Evolutionary conservation across 257 asterid species (phyloP).

Genomic region (Salvia rosmarinus): DNA sequence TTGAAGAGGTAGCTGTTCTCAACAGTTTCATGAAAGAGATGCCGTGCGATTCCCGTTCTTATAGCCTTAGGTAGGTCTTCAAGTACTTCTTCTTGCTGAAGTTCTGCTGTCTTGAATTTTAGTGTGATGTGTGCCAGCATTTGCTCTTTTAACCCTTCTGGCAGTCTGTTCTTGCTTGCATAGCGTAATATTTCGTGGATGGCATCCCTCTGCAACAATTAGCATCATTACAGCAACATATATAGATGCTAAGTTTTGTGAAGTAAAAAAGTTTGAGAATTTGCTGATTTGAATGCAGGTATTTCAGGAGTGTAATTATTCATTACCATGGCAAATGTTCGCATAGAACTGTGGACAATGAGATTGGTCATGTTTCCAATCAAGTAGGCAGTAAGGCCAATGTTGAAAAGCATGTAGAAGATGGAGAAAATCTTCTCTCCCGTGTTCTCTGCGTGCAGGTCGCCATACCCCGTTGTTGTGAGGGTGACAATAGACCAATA

Average conservation of each 20-base stretch:
- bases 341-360: constrained; percentile 70
- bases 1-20: constrained; percentile 77
- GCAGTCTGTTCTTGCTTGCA: constrained; percentile 85
- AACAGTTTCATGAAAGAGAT: constrained; percentile 70
- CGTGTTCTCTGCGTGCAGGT: constrained; percentile 76
- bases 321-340: constrained; percentile 81
- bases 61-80: constrained; percentile 86
- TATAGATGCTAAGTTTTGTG: background rate
- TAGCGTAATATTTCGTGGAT: constrained; percentile 69
- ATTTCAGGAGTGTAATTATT: background rate
- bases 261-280: background rate
- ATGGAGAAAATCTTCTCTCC: constrained; percentile 83
- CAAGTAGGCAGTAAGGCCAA: constrained; percentile 88
- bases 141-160: constrained; percentile 80
- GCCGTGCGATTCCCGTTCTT: constrained; percentile 84
- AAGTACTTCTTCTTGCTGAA: constrained; percentile 89
- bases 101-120: constrained; percentile 85
- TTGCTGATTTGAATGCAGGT: background rate
- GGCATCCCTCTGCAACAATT: constrained; percentile 70
- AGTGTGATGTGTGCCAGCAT: constrained; percentile 85
- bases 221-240: background rate
- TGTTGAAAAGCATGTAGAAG: constrained; percentile 92
- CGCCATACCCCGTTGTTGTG: constrained; percentile 92
- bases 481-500: constrained; percentile 94
- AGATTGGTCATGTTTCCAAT: constrained; percentile 98